A percentile compares a stretch with the other conserved stretches of the same genome.
These are phyloP conservation scores for Pseudoneurospora amorphoporcata DNA, from an alignment of 495 filamentous ascomycete genomes.

Conservation along the genomic window DNA sequence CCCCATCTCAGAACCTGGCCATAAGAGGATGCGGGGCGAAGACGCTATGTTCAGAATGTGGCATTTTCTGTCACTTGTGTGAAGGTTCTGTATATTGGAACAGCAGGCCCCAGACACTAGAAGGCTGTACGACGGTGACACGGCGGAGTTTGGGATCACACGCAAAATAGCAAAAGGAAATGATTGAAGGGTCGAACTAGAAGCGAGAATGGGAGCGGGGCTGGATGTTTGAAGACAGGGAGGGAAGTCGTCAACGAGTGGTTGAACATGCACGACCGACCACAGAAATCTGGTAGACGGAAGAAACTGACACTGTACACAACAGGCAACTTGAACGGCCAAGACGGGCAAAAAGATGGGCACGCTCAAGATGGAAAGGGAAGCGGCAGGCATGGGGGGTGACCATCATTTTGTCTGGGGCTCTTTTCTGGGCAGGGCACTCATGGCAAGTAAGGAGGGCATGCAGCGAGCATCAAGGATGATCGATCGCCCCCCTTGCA, in stretches of 20 bases:
- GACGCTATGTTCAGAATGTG: neutral
- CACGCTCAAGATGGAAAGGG: neutral
- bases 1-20: neutral
- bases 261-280: neutral
- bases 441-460: neutral
- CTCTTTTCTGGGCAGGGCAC: neutral
- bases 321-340: neutral
- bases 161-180: neutral
- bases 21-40: neutral
- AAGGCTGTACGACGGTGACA: neutral
- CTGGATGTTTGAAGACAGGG: neutral
- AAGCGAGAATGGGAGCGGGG: neutral
- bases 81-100: neutral
- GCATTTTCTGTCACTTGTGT: neutral
- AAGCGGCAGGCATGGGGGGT: neutral
- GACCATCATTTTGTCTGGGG: neutral
- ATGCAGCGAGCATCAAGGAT: neutral
- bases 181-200: neutral
- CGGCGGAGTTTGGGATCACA: neutral
- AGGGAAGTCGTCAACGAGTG: neutral
- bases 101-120: neutral
- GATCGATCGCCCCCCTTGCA: neutral
- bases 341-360: neutral
- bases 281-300: neutral
- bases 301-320: neutral